A percentile compares a stretch with the other conserved stretches of the same genome.
These are phyloP conservation scores for Microthyrium microscopicum DNA, from an alignment of 2,329 filamentous ascomycete genomes.

Conservation along the genomic window DNA sequence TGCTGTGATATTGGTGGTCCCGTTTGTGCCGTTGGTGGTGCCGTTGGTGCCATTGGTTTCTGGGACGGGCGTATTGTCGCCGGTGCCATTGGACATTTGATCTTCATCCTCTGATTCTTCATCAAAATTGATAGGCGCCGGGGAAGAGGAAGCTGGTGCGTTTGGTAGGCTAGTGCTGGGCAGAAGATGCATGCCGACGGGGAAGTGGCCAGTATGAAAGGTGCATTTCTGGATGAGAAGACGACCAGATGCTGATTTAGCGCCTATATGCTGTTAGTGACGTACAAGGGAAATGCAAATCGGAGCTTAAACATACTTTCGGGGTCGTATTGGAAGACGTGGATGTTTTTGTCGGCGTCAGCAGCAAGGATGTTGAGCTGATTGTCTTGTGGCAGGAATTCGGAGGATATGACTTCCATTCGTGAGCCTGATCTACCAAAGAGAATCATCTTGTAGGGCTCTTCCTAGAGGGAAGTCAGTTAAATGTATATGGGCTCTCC, in stretches of 20 bases:
- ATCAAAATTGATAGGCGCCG: too few relatives aligned
- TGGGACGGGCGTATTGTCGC: conserved; percentile 13
- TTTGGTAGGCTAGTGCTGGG: conserved; percentile 36
- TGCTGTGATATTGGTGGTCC: conserved; percentile 2
- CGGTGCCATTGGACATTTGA: conserved; percentile 15
- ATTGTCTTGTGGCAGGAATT: conserved; percentile 75
- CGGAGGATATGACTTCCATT: conserved; percentile 63
- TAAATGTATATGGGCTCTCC: neutral
- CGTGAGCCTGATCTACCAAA: conserved; percentile 73
- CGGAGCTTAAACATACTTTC: conserved; percentile 74
- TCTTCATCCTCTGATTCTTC: conserved; percentile 18
- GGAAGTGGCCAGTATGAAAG: conserved; percentile 71
- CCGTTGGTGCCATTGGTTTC: conserved; percentile 20
- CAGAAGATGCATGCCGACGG: conserved; percentile 59
- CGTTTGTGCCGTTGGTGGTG: conserved; percentile 17
- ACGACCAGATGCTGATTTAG: conserved; percentile 80
- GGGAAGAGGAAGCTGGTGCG: neutral
- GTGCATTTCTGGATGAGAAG: conserved; percentile 73
- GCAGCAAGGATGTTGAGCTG: conserved; percentile 69
- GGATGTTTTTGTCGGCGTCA: conserved; percentile 72
- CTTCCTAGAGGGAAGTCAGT: conserved; percentile 37
- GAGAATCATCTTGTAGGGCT: conserved; percentile 87
- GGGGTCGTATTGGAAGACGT: conserved; percentile 85
- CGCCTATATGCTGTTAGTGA: conserved; percentile 39
- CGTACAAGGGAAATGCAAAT: conserved; percentile 1